A percentile compares a stretch with the other conserved stretches of the same genome.
Conservation (phyloP, 495 filamentous ascomycete genomes). For the Penicillium herquei region DNA sequence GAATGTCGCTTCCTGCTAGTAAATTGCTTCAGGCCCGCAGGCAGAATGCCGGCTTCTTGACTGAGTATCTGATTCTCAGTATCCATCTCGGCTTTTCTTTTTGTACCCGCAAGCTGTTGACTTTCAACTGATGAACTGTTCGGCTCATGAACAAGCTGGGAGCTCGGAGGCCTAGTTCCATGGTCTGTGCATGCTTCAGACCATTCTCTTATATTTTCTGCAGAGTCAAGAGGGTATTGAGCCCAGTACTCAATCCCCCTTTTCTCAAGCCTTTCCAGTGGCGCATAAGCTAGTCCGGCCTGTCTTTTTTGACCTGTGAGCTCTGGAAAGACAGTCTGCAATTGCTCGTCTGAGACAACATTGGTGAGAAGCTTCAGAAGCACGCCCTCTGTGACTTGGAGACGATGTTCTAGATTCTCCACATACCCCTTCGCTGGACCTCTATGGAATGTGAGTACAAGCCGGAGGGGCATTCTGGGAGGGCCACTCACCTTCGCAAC, state of each 20-base stretch:
- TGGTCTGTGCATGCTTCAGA: conserved; percentile 25
- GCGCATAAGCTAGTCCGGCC: conserved; percentile 10
- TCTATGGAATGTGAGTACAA: conserved; percentile 14
- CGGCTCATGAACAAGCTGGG: neutral
- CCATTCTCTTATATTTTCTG: conserved; percentile 35
- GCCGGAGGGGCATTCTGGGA: neutral
- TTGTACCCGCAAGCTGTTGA: neutral
- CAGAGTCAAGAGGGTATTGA: conserved; percentile 33
- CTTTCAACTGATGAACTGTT: neutral
- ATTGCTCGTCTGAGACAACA: conserved; percentile 26
- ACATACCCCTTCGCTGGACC: conserved; percentile 43
- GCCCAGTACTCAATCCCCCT: conserved; percentile 37
- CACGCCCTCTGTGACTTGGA: conserved; percentile 36
- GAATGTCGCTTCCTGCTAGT: too few species aligned
- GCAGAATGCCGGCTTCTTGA: neutral
- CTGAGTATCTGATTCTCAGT: neutral
- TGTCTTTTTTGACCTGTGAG: neutral
- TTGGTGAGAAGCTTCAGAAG: conserved; percentile 33
- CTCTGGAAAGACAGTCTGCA: conserved; percentile 17
- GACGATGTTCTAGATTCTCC: conserved; percentile 38
- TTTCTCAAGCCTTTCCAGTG: conserved; percentile 28
- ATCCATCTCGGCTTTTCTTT: neutral
- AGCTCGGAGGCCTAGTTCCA: neutral
- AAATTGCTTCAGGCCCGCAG: neutral
- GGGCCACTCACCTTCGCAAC: conserved; percentile 29